phyloP scores from a whole-genome alignment of 2,329 filamentous ascomycete species.

The Amauroascus verrucosus region DNA sequence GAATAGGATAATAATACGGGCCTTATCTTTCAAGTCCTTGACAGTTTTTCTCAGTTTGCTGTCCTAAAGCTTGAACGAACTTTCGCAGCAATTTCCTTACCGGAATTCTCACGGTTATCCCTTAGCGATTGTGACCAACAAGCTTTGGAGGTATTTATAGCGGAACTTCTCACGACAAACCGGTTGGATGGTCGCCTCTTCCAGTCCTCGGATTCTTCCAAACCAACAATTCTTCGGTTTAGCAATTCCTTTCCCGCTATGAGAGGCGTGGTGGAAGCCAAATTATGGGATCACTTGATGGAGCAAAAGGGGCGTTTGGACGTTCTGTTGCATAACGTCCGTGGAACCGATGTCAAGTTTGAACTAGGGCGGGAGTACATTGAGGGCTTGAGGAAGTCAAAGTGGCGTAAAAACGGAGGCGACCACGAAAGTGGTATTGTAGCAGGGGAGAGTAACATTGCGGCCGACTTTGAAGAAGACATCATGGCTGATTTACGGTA shows the following conservation, averaged over 20 bases:
- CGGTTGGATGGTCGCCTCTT: constrained; percentile 44
- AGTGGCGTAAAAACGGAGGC: constrained; percentile 27
- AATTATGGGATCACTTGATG: constrained; percentile 27
- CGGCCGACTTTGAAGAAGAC: constrained; percentile 31
- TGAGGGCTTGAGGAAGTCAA: constrained; percentile 41
- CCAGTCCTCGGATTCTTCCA: constrained; percentile 29
- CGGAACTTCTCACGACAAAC: constrained; percentile 41
- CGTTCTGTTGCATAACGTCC: constrained; percentile 42
- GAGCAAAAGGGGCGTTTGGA: constrained; percentile 43
- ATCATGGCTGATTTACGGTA: constrained; percentile 27
- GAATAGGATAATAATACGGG: constrained; percentile 58
- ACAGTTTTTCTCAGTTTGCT: constrained; percentile 64
- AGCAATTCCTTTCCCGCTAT: constrained; percentile 24
- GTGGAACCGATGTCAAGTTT: constrained; percentile 46
- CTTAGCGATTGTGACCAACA: constrained; percentile 20
- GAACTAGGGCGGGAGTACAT: constrained; percentile 51
- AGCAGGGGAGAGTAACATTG: constrained; percentile 14
- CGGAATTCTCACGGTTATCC: constrained; percentile 34
- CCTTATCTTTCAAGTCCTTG: constrained; percentile 58
- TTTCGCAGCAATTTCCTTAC: constrained; percentile 54
- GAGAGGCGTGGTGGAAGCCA: neutral
- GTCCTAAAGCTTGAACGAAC: constrained; percentile 62
- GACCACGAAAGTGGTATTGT: constrained; percentile 16
- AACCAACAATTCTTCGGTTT: constrained; percentile 46
- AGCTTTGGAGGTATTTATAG: constrained; percentile 29